Base-by-base conservation (phyloP, 371 early-diverging fungal species). In the Basidiobolus meristosporus region DNA sequence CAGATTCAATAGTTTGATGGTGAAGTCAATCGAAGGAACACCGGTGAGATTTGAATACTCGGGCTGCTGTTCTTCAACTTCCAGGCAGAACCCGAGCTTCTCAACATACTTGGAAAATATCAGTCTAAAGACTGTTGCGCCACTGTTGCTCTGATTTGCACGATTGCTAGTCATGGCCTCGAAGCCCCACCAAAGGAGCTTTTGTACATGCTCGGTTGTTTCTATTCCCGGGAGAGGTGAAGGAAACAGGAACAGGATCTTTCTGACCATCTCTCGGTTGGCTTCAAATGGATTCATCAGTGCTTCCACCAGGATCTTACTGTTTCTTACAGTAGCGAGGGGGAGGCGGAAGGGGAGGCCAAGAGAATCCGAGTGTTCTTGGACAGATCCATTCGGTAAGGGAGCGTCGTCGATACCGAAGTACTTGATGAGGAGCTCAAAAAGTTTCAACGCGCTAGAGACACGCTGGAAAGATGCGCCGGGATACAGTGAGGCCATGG, bases 71-170 rank as follows among this genome's bases (percentile, higher is more conserved):
- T 42, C 52, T 52, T 62, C 63, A 7, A 65, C 63, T 14, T 53
- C 47, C 9, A 73, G 42, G 28, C 59, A 51, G 40, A 48, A 56
- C 15, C 70, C 68, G 28, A 71, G 56, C 14, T 54, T 55, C 12
- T 66, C 45, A 2, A 85, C 79, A 53, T 80, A 85, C 46, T 80
- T 80, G 31, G 63, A 62, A 56, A 84, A 86, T 26, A 87, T 51
- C 45, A 82, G 55, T 23, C 82, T 70, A 42, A 86, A 60, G 1
- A 86, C 51, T 51, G 74, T 65, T 7, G 82, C 82, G 17, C 86
- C 90, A 48, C 77, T 70, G 38, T 83, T 82, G 48, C 85, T 79
- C 49, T 87, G 84, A 17, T 70, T 70, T 4, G 85, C 78, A 18
- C 82, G 56, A 1, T 77, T 72, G 48, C 79, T 81, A 26, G 54